Conservation (phyloP, 208 protist species). For the Acanthamoeba polyphaga region DNA sequence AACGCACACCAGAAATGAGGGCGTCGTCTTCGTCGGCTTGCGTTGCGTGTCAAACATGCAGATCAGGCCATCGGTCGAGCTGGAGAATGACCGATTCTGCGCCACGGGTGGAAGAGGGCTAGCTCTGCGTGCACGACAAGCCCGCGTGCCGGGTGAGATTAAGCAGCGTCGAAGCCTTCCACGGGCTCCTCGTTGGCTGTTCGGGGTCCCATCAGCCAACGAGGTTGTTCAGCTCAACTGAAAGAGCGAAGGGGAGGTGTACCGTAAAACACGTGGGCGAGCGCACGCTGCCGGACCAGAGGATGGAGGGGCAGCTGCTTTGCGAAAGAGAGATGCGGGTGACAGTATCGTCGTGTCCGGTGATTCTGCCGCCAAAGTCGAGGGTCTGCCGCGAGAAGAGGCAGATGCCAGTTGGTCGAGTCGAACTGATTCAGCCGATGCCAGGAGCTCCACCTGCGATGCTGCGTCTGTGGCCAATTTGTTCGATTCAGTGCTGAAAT, state of each 20-base stretch:
- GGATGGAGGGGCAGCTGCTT: background rate
- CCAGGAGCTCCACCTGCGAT: background rate
- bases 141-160: too few species aligned
- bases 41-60: conserved; percentile 41
- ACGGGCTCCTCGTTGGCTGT: background rate
- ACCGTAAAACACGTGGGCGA: background rate
- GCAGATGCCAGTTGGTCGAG: conserved; percentile 56
- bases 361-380: conserved; percentile 15
- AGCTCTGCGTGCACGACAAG: too few species aligned
- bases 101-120: background rate
- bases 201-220: too few species aligned
- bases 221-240: too few species aligned
- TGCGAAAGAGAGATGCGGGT: conserved; percentile 8
- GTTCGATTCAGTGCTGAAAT: conserved; percentile 7
- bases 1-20: background rate
- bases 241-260: background rate
- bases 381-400: conserved; percentile 51
- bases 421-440: background rate
- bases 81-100: background rate
- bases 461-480: background rate
- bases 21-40: conserved; percentile 22
- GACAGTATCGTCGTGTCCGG: conserved; percentile 29
- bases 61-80: conserved; percentile 52
- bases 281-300: conserved; percentile 16
- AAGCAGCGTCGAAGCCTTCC: background rate